A percentile compares a stretch with the other conserved stretches of the same genome.
Evolutionary conservation across 495 filamentous ascomycete genomes (phyloP).

Genomic region (Aspergillus olivimuriae): DNA sequence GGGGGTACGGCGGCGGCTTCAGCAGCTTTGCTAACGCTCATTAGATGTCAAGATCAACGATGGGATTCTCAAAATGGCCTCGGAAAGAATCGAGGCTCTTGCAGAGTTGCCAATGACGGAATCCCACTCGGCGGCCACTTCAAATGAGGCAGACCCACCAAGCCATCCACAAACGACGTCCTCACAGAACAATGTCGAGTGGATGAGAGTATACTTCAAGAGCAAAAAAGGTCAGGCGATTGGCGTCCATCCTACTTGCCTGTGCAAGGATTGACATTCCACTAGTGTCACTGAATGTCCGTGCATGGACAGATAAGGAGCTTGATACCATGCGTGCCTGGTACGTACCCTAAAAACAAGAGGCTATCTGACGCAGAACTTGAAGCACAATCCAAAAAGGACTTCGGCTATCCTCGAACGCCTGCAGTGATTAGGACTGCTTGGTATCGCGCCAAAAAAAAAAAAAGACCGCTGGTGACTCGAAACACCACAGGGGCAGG

Average conservation of each 20-base stretch:
- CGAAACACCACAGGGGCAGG: too few species aligned
- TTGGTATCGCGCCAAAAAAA: background rate
- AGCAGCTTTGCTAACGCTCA: background rate
- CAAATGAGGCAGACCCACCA: background rate
- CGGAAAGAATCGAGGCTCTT: background rate
- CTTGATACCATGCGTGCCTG: background rate
- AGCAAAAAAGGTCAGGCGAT: background rate
- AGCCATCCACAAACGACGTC: background rate
- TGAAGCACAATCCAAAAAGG: background rate
- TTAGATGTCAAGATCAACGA: background rate
- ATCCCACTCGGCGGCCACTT: background rate
- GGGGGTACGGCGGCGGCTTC: background rate
- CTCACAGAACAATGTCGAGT: too few species aligned
- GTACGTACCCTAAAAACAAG: background rate
- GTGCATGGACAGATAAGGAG: background rate
- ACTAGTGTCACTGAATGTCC: background rate
- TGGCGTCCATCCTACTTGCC: background rate
- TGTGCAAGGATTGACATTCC: background rate
- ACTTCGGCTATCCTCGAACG: background rate
- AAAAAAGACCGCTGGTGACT: too few species aligned
- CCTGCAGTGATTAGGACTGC: background rate
- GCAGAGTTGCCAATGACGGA: background rate
- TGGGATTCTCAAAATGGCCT: background rate
- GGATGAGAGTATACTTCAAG: too few species aligned
- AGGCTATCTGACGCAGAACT: background rate